Conservation (phyloP, 2,329 filamentous ascomycete genomes). For the Fusarium newnesense region DNA sequence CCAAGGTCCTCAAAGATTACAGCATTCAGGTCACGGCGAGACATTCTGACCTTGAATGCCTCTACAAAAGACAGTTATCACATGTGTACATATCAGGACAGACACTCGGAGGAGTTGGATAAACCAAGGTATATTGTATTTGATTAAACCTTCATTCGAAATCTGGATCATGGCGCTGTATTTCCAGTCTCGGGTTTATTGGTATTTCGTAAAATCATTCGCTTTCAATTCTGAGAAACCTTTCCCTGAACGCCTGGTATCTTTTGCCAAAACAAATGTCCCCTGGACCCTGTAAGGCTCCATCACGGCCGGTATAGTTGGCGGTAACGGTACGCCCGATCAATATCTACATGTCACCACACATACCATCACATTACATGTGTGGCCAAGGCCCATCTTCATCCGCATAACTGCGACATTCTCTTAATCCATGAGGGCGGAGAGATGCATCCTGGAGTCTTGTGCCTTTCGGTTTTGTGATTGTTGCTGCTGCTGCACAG, state of each 20-base stretch:
- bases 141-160: neutral
- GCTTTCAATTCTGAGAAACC: neutral
- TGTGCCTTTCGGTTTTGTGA: slow-evolving; percentile 25
- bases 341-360: neutral
- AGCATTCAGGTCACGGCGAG: neutral
- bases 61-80: neutral
- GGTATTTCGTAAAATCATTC: neutral
- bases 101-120: neutral
- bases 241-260: slow-evolving; percentile 30
- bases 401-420: neutral
- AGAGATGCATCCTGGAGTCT: slow-evolving; percentile 42
- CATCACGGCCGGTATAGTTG: neutral
- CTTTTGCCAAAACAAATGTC: slow-evolving; percentile 16
- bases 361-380: neutral
- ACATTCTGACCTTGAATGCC: neutral
- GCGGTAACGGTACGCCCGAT: neutral
- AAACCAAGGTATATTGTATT: neutral
- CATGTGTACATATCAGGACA: neutral
- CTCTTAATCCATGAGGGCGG: slow-evolving; percentile 35
- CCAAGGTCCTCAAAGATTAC: too few relatives aligned
- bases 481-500: slow-evolving; percentile 31
- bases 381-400: neutral
- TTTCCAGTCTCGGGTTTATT: neutral
- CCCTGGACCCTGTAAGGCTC: neutral
- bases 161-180: neutral